Evolutionary conservation across 108 stramenopile species (phyloP), one percentile per base, ranked within the genome.

Genomic region (Chaetoceros tenuissimus): DNA sequence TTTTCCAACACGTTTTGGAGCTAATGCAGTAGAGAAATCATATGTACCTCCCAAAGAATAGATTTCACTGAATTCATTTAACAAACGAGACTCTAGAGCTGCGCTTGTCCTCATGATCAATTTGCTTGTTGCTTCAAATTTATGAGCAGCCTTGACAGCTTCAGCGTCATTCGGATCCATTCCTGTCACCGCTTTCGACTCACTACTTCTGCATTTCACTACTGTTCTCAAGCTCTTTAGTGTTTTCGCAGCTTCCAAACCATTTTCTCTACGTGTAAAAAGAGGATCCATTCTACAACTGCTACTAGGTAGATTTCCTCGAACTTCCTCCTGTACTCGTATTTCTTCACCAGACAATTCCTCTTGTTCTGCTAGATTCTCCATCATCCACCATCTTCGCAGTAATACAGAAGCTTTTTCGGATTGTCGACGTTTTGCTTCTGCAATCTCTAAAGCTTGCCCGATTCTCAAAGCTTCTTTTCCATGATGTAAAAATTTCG

Each of bases 361-460:
- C 62, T 90, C 89, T 62, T 79, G 74, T 62, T 90, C 89, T 1
- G 89, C 89, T 26, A 85, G 53, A 63, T 68, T 78, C 59, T 90
- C 89, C 89, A 90, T 81, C 62, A 84, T 69, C 85, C 89, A 86
- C 89, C 89, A 90, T 26, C 83, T 74, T 55, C 85, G 75, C 59
- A 90, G 84, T 56, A 90, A 64, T 24, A 80, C 57, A 3, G 80
- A 69, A 1, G 89, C 85, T 17, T 77, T 67, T 66, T 90, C 85
- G 50, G 84, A 90, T 58, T 85, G 85, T 19, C 71, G 66, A 57
- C 85, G 73, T 55, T 87, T 90, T 10, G 69, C 71, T 68, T 90
- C 88, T 49, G 84, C 88, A 67, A 82, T 72, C 57, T 90, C 88
- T 22, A 90, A 59, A 47, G 83, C 82, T 23, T 84, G 80, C 23